Evolutionary conservation across 2,329 filamentous ascomycete species (phyloP).

Genomic region (Neofusicoccum kwambonambiense): DNA sequence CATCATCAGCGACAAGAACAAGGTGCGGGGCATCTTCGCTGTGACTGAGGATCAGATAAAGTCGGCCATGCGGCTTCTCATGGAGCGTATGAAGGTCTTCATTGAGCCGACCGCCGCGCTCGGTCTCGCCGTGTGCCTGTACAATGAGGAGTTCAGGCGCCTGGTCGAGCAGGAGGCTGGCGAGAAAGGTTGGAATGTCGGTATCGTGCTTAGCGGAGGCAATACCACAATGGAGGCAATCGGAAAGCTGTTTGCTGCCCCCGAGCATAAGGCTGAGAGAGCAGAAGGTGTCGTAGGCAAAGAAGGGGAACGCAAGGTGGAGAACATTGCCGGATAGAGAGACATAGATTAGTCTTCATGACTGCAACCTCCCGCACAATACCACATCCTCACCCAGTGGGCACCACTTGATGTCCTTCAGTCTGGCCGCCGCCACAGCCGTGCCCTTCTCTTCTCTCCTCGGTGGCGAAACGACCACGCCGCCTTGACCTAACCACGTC

Average conservation of each 20-base stretch:
- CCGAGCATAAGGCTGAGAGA: conserved; percentile 34
- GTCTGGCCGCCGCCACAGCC: conserved; percentile 58
- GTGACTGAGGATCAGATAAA: conserved; percentile 83
- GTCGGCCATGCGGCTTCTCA: conserved; percentile 70
- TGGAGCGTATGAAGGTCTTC: conserved; percentile 87
- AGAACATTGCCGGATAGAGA: conserved; percentile 47
- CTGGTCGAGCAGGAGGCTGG: conserved; percentile 70
- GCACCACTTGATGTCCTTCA: conserved; percentile 69
- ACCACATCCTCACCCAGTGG: conserved; percentile 82
- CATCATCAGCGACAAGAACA: conserved; percentile 68
- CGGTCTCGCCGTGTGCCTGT: conserved; percentile 77
- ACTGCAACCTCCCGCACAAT: conserved; percentile 61
- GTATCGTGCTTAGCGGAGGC: conserved; percentile 61
- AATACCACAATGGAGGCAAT: conserved; percentile 65
- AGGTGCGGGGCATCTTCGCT: conserved; percentile 69
- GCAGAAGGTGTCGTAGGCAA: conserved; percentile 40
- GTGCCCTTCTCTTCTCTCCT: conserved; percentile 54
- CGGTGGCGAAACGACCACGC: conserved; percentile 74
- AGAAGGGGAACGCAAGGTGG: conserved; percentile 43
- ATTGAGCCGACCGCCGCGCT: conserved; percentile 88
- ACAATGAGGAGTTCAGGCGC: conserved; percentile 76
- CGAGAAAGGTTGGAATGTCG: conserved; percentile 70
- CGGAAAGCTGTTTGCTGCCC: conserved; percentile 50
- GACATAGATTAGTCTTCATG: neutral
- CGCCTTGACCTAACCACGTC: conserved; percentile 81